Conservation (phyloP, 495 filamentous ascomycete species). For the Lepidopterella palustris region DNA sequence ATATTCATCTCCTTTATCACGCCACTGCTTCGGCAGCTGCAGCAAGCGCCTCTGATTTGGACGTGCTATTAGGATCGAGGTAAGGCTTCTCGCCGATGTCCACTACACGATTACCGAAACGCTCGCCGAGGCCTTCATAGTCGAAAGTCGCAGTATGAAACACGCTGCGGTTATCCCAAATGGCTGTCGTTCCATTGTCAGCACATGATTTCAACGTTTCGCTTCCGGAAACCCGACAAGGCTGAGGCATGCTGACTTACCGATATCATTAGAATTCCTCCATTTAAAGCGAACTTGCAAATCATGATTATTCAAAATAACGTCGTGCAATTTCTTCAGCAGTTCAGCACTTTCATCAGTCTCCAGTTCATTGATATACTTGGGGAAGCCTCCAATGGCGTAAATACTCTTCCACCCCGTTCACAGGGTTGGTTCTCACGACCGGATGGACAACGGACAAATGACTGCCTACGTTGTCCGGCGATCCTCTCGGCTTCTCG, state of each 20-base stretch:
- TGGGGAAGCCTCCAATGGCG: constrained; percentile 53
- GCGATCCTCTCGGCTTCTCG: constrained; percentile 47
- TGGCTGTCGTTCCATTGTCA: constrained; percentile 6
- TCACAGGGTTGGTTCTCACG: constrained; percentile 70
- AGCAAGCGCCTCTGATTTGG: neutral
- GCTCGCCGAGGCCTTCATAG: constrained; percentile 18
- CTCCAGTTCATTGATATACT: constrained; percentile 51
- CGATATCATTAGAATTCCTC: constrained; percentile 4
- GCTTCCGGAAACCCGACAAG: neutral
- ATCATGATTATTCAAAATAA: constrained; percentile 7
- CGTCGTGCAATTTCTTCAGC: neutral
- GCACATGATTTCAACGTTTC: neutral
- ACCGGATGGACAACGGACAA: constrained; percentile 62
- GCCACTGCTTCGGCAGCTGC: neutral
- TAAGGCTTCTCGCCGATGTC: constrained; percentile 14
- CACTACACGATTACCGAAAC: constrained; percentile 9
- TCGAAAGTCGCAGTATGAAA: constrained; percentile 7
- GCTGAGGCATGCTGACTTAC: constrained; percentile 2
- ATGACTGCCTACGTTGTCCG: constrained; percentile 59
- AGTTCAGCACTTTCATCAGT: neutral
- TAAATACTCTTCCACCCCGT: constrained; percentile 72
- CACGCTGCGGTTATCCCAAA: constrained; percentile 11
- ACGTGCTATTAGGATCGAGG: constrained; percentile 5
- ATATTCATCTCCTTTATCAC: neutral
- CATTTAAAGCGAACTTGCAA: constrained; percentile 11